Conservation (phyloP, 495 filamentous ascomycete species). For the Collariella sp. region DNA sequence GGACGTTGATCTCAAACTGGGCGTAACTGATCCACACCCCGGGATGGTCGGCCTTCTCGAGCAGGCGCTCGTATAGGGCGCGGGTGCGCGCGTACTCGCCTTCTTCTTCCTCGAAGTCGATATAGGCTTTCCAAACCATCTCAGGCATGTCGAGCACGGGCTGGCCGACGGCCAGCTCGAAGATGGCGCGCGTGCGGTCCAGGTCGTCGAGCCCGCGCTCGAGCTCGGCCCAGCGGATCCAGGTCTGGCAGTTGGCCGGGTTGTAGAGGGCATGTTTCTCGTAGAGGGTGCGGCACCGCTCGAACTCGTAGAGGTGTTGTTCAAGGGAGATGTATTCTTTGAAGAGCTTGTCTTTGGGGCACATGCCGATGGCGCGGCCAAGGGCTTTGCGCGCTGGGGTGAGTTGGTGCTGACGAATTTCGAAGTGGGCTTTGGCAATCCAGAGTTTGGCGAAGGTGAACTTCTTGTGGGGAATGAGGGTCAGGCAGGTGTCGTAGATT, state of each 20-base stretch:
- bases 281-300: conserved; percentile 80
- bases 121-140: conserved; percentile 92
- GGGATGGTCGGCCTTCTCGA: conserved; percentile 91
- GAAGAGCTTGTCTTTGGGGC: conserved; percentile 92
- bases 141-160: conserved; percentile 93
- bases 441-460: conserved; percentile 98
- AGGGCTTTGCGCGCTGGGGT: conserved; percentile 75
- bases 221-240: conserved; percentile 90
- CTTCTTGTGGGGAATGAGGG: conserved; percentile 85
- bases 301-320: conserved; percentile 84
- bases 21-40: conserved; percentile 99
- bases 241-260: conserved; percentile 77
- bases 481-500: conserved; percentile 82
- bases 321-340: conserved; percentile 88
- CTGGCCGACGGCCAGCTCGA: conserved; percentile 81
- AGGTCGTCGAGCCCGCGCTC: conserved; percentile 84
- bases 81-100: conserved; percentile 77
- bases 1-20: conserved; percentile 88
- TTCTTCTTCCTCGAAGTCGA: conserved; percentile 95
- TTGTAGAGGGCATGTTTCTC: conserved; percentile 92
- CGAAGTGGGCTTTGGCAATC: conserved; percentile 88
- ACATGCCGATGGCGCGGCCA: conserved; percentile 84
- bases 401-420: conserved; percentile 78
- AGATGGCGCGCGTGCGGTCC: conserved; percentile 82
- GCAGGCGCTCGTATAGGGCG: conserved; percentile 79